phyloP scores from a whole-genome alignment of 208 protist genomes.

The Crithidia acanthocephali region DNA sequence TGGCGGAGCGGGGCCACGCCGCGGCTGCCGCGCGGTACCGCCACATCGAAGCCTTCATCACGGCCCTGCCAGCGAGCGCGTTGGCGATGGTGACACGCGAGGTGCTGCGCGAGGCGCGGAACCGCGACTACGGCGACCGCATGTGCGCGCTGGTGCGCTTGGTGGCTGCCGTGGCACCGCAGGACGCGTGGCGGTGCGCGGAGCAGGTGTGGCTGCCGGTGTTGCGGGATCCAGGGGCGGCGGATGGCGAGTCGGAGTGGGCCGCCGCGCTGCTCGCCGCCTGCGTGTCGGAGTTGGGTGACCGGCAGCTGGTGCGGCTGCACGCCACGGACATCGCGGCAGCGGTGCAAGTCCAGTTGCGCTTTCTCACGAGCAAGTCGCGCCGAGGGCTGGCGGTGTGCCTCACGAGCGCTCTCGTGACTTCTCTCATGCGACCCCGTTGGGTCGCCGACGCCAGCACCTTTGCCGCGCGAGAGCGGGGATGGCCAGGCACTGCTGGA shows the following conservation, averaged over 20 bases:
- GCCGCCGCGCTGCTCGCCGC: slow-evolving; percentile 46
- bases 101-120: slow-evolving; percentile 23
- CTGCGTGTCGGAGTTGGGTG: slow-evolving; percentile 41
- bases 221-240: slow-evolving; percentile 24
- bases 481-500: background rate
- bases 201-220: slow-evolving; percentile 39
- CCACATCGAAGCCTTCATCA: slow-evolving; percentile 22
- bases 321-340: slow-evolving; percentile 16
- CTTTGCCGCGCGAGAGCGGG: slow-evolving; percentile 1
- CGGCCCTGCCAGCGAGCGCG: slow-evolving; percentile 21
- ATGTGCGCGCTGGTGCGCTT: slow-evolving; percentile 41
- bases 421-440: slow-evolving; percentile 22
- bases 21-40: background rate
- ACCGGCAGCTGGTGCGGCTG: slow-evolving; percentile 1
- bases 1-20: background rate
- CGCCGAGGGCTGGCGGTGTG: slow-evolving; percentile 13
- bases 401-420: slow-evolving; percentile 16
- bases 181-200: slow-evolving; percentile 43
- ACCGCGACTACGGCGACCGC: slow-evolving; percentile 33
- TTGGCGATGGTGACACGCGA: slow-evolving; percentile 13
- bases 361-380: slow-evolving; percentile 23
- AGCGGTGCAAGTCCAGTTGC: slow-evolving; percentile 22
- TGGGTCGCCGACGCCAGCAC: slow-evolving; percentile 9
- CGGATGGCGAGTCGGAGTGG: slow-evolving; percentile 44
- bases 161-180: slow-evolving; percentile 37